phyloP scores from a whole-genome alignment of 345 rosid species.

The Gossypium stocksii region DNA sequence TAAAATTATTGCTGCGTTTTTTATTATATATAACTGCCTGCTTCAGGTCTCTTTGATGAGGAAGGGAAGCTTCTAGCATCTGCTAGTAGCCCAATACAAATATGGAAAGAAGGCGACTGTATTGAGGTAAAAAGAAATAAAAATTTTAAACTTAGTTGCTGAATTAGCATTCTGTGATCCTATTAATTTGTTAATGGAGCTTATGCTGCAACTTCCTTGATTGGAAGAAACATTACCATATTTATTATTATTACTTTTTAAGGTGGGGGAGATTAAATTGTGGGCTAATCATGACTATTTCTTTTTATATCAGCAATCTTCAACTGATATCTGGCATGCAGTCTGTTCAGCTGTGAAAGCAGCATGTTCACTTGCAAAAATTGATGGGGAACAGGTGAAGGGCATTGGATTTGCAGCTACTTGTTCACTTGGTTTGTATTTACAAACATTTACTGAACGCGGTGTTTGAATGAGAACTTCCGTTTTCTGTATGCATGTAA shows the following conservation, averaged over 20 bases:
- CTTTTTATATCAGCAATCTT: conserved; percentile 72
- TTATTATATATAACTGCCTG: conserved; percentile 7
- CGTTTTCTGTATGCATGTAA: not conserved
- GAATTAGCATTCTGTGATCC: not conserved
- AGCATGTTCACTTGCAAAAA: conserved; percentile 69
- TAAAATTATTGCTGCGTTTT: not conserved
- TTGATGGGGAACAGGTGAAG: conserved; percentile 59
- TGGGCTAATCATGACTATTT: not conserved
- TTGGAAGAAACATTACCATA: not conserved
- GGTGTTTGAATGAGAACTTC: not conserved
- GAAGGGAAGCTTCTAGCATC: conserved; percentile 80
- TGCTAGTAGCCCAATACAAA: conserved; percentile 85
- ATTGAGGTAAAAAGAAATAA: conserved; percentile 50
- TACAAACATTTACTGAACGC: not conserved
- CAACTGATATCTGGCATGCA: conserved; percentile 97
- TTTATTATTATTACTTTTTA: not conserved
- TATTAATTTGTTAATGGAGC: not conserved
- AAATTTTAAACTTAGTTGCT: not conserved
- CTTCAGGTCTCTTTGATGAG: conserved; percentile 76
- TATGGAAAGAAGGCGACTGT: conserved; percentile 87
- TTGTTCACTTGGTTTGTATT: conserved; percentile 84
- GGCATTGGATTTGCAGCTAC: conserved; percentile 92
- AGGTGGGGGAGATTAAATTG: not conserved
- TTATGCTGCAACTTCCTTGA: not conserved
- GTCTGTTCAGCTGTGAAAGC: conserved; percentile 80